Percentiles rank a stretch among this genome's conserved stretches.
Evolutionary conservation across 176 grass and related monocot genomes (phyloP).

Genomic region (Oryza glumipatula): DNA sequence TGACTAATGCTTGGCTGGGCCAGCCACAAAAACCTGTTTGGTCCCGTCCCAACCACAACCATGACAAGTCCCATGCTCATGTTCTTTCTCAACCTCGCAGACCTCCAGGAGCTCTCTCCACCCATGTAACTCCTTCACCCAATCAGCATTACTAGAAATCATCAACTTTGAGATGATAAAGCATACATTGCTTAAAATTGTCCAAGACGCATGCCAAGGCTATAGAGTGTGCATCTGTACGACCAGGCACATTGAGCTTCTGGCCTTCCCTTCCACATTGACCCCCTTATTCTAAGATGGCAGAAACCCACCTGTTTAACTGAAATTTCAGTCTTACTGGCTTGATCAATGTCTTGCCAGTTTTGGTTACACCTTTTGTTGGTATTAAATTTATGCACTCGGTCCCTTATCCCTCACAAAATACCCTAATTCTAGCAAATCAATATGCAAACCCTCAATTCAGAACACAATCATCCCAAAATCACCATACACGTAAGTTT

Average conservation of each 20-base stretch:
- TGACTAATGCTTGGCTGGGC: background rate
- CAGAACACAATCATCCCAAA: background rate
- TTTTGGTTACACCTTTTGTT: background rate
- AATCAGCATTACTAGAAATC: background rate
- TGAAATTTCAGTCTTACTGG: background rate
- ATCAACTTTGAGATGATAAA: background rate
- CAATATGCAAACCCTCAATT: background rate
- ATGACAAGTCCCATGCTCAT: background rate
- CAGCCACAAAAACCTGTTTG: slow-evolving; percentile 13
- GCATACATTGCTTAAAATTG: background rate
- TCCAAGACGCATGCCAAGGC: background rate
- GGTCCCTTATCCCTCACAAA: background rate
- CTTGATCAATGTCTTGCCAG: background rate
- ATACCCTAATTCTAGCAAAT: background rate
- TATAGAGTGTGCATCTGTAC: background rate
- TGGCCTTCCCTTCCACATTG: background rate
- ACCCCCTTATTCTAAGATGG: slow-evolving; percentile 4
- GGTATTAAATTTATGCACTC: background rate
- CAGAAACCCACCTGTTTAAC: background rate
- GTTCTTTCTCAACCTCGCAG: slow-evolving; percentile 15
- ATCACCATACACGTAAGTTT: background rate
- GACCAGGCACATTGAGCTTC: background rate
- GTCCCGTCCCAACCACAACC: background rate
- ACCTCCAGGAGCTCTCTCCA: background rate
- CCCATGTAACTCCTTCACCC: background rate